These are phyloP conservation scores for Neospora caninum DNA, from an alignment of 169 alveolate genomes.

Conservation along the genomic window DNA sequence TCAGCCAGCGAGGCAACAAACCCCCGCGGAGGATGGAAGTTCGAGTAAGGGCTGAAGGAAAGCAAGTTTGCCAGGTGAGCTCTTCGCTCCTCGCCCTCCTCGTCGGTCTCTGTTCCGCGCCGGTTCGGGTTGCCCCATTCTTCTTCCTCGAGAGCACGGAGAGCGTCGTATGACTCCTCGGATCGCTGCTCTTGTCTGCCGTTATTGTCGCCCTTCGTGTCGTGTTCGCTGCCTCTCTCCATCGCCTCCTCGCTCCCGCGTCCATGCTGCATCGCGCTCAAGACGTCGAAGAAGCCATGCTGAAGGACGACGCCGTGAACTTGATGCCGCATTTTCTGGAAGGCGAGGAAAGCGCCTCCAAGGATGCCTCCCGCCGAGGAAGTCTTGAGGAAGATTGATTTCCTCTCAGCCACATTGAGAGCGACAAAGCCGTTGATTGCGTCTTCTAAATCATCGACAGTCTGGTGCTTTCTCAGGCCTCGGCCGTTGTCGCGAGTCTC, in stretches of 20 bases:
- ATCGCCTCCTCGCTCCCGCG: neutral
- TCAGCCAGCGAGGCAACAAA: neutral
- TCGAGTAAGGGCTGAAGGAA: neutral
- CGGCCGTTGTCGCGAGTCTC: neutral
- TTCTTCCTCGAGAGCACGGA: neutral
- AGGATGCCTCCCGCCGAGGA: constrained; percentile 24
- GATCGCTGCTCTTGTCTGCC: neutral
- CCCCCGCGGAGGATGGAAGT: constrained; percentile 18
- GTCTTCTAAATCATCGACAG: neutral
- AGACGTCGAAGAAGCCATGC: constrained; percentile 5
- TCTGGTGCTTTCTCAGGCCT: neutral
- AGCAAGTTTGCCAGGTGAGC: neutral
- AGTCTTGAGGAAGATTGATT: neutral
- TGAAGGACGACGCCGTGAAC: neutral
- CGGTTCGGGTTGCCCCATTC: neutral
- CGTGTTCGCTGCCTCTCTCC: neutral
- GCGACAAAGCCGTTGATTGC: neutral
- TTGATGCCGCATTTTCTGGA: neutral
- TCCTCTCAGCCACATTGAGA: neutral
- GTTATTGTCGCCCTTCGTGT: neutral
- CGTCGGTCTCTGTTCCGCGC: neutral
- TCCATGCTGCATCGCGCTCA: neutral
- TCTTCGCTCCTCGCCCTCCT: neutral
- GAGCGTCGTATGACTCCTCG: neutral
- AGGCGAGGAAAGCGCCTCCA: neutral